Percentiles rank a stretch among this genome's conserved stretches.
These are phyloP conservation scores for Pecoramyces ruminantium DNA, from an alignment of 192 early-diverging fungal genomes.

Conservation along the genomic window DNA sequence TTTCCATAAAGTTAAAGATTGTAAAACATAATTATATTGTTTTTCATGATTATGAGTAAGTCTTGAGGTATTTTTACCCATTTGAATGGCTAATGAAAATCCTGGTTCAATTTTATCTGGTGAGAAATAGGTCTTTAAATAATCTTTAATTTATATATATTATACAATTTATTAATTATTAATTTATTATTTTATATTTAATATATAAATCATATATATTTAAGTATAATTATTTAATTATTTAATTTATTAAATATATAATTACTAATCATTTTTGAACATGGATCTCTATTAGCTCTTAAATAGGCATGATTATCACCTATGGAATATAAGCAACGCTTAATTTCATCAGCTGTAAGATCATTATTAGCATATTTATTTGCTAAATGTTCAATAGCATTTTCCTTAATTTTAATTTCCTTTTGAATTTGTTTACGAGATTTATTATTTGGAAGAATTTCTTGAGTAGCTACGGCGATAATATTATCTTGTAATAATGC, in stretches of 20 bases:
- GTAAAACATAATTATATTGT: constrained; percentile 84
- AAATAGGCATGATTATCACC: constrained; percentile 96
- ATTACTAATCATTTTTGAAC: constrained; percentile 67
- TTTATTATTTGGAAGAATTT: constrained; percentile 23
- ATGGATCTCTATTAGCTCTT: constrained; percentile 77
- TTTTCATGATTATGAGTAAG: constrained; percentile 81
- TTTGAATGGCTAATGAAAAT: constrained; percentile 64
- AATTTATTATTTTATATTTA: too few relatives aligned
- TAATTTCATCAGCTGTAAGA: constrained; percentile 49
- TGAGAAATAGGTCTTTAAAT: constrained; percentile 54
- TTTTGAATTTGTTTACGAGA: constrained; percentile 34
- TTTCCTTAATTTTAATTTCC: constrained; percentile 82
- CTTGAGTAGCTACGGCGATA: constrained; percentile 46
- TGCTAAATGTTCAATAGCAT: constrained; percentile 72
- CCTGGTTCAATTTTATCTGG: constrained; percentile 39
- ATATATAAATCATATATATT: too few relatives aligned
- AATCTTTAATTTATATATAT: constrained; percentile 14
- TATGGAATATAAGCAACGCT: constrained; percentile 82
- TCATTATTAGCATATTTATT: constrained; percentile 46
- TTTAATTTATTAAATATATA: not conserved
- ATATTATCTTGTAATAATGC: constrained; percentile 64
- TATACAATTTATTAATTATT: too few relatives aligned
- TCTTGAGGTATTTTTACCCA: constrained; percentile 67
- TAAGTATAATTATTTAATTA: not conserved
- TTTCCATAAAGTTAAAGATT: constrained; percentile 87